Evolutionary conservation across 1,284 basidiomycete genomes (phyloP), one percentile per base, ranked within the genome.

Genomic region (Thecaphora frezii): DNA sequence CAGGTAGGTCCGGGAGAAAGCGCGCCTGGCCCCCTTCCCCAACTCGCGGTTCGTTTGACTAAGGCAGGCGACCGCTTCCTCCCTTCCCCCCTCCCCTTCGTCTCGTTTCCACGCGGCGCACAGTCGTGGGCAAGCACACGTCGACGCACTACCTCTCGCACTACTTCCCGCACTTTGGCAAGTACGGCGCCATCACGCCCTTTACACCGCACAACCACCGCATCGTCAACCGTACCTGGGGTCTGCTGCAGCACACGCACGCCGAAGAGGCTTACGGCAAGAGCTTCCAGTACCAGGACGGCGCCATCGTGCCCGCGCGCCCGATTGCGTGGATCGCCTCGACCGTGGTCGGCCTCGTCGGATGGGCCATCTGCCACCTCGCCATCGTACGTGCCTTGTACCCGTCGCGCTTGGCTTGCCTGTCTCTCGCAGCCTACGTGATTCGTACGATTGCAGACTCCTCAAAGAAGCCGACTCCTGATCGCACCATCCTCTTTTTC

Each of bases 171-270:
- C 43, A 80, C 76, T 49, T 82, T 79, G 30, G 72, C 1, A 69
- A 84, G 16, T 81, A 82, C 53, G 90, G 89, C 26, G 82, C 81
- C 0, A 81, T 84, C 60, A 89, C 84, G 77, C 69, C 87, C 41
- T 89, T 93, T 86, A 79, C 81, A 14, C 59, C 81, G 1, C 72
- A 83, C 44, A 90, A 94, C 74, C 82, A 83, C 30, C 81, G 85
- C 19, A 80, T 91, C 28, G 88, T 92, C 36, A 86, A 90, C 63
- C 86, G 91, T 51, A 87, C 89, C 22, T 89, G 87, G 82, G 89
- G 87, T 13, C 82, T 93, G 26, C 83, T 86, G 46, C 84, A 88
- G 56, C 64, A 66, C 25, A 65, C 81, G 33, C 24, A 45, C 21
- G 48, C 48, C 19, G 48, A 66, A 61, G 53, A 51, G 44, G 51